A percentile compares a stretch with the other conserved stretches of the same genome.
These are phyloP conservation scores for Linanthus parryae DNA, from an alignment of 148 eudicot genomes.

Conservation along the genomic window DNA sequence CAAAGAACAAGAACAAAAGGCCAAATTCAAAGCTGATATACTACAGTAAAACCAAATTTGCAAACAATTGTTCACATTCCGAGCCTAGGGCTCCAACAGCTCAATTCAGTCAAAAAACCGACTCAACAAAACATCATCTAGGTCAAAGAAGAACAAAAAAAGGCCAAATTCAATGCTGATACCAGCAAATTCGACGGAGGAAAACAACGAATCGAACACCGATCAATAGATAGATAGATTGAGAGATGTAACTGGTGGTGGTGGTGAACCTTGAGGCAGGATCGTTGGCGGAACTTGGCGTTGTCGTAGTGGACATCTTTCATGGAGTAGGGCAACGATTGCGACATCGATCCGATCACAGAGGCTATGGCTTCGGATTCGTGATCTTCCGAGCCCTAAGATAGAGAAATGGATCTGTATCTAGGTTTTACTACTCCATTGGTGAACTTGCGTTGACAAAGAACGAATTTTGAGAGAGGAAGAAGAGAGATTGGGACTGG, in stretches of 20 bases:
- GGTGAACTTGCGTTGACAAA: too few species aligned
- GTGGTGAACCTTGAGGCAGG: slow-evolving; percentile 43
- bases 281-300: slow-evolving; percentile 83
- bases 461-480: too few species aligned
- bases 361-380: not conserved
- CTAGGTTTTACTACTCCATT: not conserved
- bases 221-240: not conserved
- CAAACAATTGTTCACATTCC: too few species aligned
- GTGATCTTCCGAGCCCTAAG: not conserved
- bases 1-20: too few species aligned
- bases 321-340: slow-evolving; percentile 61
- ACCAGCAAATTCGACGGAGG: not conserved
- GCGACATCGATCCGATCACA: slow-evolving; percentile 35
- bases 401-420: not conserved
- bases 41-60: too few species aligned
- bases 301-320: slow-evolving; percentile 80
- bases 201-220: not conserved
- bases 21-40: too few species aligned
- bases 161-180: too few species aligned
- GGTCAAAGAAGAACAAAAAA: too few species aligned
- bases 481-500: too few species aligned
- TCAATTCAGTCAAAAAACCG: too few species aligned
- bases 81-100: too few species aligned
- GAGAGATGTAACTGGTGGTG: slow-evolving; percentile 10
- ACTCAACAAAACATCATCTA: too few species aligned